Conservation (phyloP, 306 rosid genomes). For the Gastrolobium bilobum region DNA sequence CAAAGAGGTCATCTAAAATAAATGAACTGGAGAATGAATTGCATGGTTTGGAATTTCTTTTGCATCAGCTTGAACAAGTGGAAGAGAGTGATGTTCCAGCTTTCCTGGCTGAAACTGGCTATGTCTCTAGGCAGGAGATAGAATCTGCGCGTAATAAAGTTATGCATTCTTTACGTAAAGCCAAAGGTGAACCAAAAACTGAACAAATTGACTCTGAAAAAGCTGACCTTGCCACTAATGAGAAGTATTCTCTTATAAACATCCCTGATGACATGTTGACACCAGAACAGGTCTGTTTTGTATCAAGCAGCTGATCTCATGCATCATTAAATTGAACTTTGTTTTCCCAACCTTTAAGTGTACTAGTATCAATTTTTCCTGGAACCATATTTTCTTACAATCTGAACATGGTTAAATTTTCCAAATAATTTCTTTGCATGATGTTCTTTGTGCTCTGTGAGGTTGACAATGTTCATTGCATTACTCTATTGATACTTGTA, state of each 20-base stretch:
- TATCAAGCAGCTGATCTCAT: constrained; percentile 38
- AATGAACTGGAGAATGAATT: constrained; percentile 85
- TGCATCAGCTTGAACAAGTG: constrained; percentile 76
- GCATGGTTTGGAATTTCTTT: constrained; percentile 76
- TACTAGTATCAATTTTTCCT: neutral
- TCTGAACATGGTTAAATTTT: constrained; percentile 19
- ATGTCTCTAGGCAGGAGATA: constrained; percentile 74
- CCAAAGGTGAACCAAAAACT: constrained; percentile 80
- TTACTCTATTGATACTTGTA: constrained; percentile 56
- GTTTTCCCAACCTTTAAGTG: constrained; percentile 17
- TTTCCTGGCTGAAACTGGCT: constrained; percentile 76
- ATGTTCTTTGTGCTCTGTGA: neutral
- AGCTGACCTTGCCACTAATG: constrained; percentile 59
- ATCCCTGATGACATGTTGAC: constrained; percentile 74
- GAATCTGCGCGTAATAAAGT: constrained; percentile 71
- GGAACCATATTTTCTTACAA: neutral
- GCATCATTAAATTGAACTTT: constrained; percentile 31
- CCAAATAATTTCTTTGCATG: constrained; percentile 12
- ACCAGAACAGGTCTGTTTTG: constrained; percentile 71
- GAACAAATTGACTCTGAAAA: constrained; percentile 74
- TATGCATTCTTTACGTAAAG: constrained; percentile 73
- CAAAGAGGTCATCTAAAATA: constrained; percentile 77
- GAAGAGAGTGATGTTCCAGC: constrained; percentile 63
- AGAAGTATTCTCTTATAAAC: constrained; percentile 71
- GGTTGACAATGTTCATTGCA: constrained; percentile 3